These are phyloP conservation scores for Plectranthus barbatus DNA, from an alignment of 257 asterid species.

Conservation along the genomic window DNA sequence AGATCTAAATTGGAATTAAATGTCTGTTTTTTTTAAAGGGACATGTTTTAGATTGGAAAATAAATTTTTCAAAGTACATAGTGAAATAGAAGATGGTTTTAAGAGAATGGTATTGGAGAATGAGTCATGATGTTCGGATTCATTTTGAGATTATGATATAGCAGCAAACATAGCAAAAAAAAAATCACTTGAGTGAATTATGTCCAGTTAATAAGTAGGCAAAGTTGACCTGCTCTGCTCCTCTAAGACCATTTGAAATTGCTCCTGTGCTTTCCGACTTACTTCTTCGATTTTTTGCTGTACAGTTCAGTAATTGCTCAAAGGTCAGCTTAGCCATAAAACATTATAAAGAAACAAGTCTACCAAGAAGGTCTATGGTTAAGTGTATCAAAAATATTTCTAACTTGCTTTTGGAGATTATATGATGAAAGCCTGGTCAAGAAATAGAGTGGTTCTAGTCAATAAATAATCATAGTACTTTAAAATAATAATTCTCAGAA, in stretches of 20 bases:
- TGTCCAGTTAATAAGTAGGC: conserved; percentile 15
- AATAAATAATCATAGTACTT: not conserved
- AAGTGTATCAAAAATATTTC: not conserved
- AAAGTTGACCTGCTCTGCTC: conserved; percentile 83
- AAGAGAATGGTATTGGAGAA: not conserved
- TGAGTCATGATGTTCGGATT: not conserved
- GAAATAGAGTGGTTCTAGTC: not conserved
- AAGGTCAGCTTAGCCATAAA: conserved; percentile 31
- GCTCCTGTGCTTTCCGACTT: conserved; percentile 97
- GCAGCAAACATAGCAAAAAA: not conserved
- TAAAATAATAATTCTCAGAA: not conserved
- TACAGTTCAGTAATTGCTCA: conserved; percentile 17
- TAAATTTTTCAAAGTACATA: not conserved
- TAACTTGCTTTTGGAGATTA: not conserved
- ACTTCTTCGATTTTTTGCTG: conserved; percentile 94
- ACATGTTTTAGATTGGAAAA: not conserved
- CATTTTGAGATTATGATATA: not conserved
- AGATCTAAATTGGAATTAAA: too few relatives aligned
- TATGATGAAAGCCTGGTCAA: not conserved
- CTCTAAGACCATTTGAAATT: conserved; percentile 91
- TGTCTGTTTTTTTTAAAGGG: too few relatives aligned
- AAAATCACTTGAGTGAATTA: not conserved
- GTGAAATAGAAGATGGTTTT: not conserved
- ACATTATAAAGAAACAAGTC: conserved; percentile 1
- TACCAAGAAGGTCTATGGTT: not conserved